Percentiles rank a stretch among this genome's conserved stretches.
phyloP scores from a whole-genome alignment of 2,329 filamentous ascomycete genomes.

The Blastomyces silverae region DNA sequence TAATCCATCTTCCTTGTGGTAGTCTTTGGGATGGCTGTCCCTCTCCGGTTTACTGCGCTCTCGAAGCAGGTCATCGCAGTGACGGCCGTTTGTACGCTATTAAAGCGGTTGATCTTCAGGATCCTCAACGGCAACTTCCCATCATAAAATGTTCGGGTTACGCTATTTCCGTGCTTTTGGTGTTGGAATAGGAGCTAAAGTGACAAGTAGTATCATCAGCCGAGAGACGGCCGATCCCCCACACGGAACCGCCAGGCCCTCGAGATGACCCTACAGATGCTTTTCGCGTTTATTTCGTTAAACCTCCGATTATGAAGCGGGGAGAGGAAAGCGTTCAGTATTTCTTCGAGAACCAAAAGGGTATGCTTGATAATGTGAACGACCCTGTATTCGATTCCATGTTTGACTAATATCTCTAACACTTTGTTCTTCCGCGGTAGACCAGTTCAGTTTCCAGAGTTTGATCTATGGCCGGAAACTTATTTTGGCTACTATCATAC shows the following conservation, averaged over 20 bases:
- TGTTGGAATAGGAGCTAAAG: background rate
- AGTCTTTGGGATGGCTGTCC: background rate
- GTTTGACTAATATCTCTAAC: background rate
- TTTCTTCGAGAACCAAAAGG: constrained; percentile 16
- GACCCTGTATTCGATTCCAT: background rate
- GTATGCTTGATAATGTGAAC: constrained; percentile 4
- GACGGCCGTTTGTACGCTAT: constrained; percentile 13
- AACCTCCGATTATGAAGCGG: constrained; percentile 17
- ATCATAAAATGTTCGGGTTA: constrained; percentile 2
- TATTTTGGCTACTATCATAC: constrained; percentile 14
- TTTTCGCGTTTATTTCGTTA: constrained; percentile 18
- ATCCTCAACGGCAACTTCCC: background rate
- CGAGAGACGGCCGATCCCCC: constrained; percentile 18
- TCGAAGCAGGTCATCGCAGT: constrained; percentile 15
- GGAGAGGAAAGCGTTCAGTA: constrained; percentile 16
- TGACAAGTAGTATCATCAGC: constrained; percentile 16
- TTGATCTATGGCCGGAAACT: constrained; percentile 19
- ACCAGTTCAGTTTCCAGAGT: constrained; percentile 16
- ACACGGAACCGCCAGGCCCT: constrained; percentile 18
- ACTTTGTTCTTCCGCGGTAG: constrained; percentile 3
- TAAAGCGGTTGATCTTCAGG: constrained; percentile 10
- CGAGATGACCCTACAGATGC: constrained; percentile 15
- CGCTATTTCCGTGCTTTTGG: background rate
- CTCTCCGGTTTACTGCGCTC: constrained; percentile 11
- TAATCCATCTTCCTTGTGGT: background rate